Conservation (phyloP, 805 yeast genomes). For the Kuraishia cidri region DNA sequence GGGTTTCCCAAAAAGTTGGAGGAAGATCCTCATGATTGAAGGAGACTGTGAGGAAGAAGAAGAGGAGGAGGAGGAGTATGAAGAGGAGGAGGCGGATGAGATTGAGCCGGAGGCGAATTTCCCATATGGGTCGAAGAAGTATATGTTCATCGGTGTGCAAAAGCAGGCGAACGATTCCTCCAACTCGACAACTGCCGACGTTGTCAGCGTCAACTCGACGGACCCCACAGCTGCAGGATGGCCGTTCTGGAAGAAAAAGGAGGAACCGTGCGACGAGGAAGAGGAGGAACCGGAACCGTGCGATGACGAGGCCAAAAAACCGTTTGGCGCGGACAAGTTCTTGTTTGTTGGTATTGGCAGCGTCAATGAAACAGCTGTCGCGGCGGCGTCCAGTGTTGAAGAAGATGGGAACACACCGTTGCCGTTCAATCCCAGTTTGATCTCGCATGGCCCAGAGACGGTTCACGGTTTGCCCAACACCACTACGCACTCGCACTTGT, state of each 20-base stretch:
- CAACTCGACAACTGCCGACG: background rate
- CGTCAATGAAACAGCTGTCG: background rate
- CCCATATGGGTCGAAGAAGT: background rate
- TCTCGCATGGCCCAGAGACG: background rate
- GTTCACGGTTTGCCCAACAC: background rate
- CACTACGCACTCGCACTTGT: background rate
- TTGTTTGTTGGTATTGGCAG: background rate
- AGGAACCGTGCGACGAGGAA: background rate
- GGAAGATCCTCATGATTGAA: conserved; percentile 27
- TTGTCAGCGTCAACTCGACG: background rate
- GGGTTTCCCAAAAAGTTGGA: background rate
- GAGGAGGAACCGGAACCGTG: background rate
- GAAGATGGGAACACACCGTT: background rate
- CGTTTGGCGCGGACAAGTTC: background rate
- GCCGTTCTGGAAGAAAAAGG: background rate
- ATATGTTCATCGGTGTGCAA: background rate
- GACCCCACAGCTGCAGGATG: no score
- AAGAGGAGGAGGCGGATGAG: background rate
- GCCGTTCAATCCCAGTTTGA: background rate
- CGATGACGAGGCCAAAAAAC: background rate
- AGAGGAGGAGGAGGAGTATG: conserved; percentile 10
- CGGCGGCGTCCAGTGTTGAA: background rate
- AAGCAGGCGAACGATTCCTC: background rate
- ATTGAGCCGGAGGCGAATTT: background rate
- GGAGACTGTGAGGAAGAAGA: conserved; percentile 8